Evolutionary conservation across 495 filamentous ascomycete species (phyloP), one percentile per base, ranked within the genome.

Genomic region (Parathielavia appendiculata): DNA sequence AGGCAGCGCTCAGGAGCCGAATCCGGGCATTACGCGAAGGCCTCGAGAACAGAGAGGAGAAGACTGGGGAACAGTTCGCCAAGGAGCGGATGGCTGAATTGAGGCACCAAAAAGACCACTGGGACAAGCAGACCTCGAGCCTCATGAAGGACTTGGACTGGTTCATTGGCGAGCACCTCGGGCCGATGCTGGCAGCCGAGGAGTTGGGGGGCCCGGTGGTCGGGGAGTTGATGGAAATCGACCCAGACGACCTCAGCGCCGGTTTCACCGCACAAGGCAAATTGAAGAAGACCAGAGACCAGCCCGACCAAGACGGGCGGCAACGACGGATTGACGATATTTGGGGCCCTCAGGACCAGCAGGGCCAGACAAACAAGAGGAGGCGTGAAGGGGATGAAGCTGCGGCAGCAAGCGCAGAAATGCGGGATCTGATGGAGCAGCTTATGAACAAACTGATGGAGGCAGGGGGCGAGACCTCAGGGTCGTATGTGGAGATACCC

Each of bases 201-300:
- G 88, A 90, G 64, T 77, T 90, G 11, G 91, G 91, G 6, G 91
- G 91, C 0, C 91, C 91, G 0, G 85, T 90, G 8, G 89, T 92
- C 1, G 91, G 91, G 12, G 86, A 90, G 61, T 72, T 83, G 44
- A 70, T 84, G 55, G 83, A 86, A 13, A 76, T 92, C 36, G 79
- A 84, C 23, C 60, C 70, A 16, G 63, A 73, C 12, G 74, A 78
- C 41, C 72, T 90, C 45, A 82, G 83, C 54, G 81, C 83, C 10
- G 88, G 88, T 1, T 92, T 91, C 69, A 89, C 81, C 44, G 76
- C 80, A 9, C 82, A 86, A 60, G 89, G 88, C 6, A 88, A 84
- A 61, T 74, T 81, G 1, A 91, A 86, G 67, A 87, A 85, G 60
- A 62, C 72, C 0, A 86, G 80, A 55, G 64, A 72, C 26, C 67